These are phyloP conservation scores for Leccinum colubrinum DNA, from an alignment of 1,284 basidiomycete species.

Conservation along the genomic window DNA sequence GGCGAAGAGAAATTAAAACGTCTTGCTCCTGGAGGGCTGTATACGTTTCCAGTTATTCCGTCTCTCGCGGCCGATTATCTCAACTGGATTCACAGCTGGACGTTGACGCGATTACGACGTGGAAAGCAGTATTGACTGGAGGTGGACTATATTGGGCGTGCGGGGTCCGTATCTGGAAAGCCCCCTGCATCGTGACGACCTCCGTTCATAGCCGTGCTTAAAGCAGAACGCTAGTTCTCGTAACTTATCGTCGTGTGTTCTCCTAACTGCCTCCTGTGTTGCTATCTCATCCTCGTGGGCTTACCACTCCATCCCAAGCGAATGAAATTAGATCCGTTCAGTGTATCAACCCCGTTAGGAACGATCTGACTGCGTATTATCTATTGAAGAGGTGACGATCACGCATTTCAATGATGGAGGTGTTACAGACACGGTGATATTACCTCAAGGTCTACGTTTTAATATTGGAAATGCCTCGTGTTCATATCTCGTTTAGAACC, in stretches of 20 bases:
- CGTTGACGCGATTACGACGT: conserved; percentile 59
- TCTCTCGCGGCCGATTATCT: conserved; percentile 8
- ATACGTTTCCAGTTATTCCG: conserved; percentile 1
- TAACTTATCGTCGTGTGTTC: conserved; percentile 34
- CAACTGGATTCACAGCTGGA: conserved; percentile 51
- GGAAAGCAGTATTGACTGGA: conserved; percentile 61
- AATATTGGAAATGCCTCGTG: conserved; percentile 30
- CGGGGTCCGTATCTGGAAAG: conserved; percentile 54
- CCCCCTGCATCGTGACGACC: conserved; percentile 45
- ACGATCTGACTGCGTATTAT: conserved; percentile 27
- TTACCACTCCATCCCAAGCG: conserved; percentile 17
- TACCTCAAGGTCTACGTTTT: conserved; percentile 30
- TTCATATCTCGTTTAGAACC: conserved; percentile 16
- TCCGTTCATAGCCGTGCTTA: conserved; percentile 65
- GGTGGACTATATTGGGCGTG: conserved; percentile 65
- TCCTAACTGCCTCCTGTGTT: conserved; percentile 27
- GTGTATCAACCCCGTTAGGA: conserved; percentile 22
- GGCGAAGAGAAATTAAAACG: conserved; percentile 56
- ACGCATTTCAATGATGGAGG: conserved; percentile 33
- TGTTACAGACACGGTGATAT: conserved; percentile 27
- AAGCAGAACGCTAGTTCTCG: conserved; percentile 29
- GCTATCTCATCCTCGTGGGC: conserved; percentile 32
- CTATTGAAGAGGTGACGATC: conserved; percentile 30
- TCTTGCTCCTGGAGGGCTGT: conserved; percentile 67
- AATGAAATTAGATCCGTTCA: conserved; percentile 17